Evolutionary conservation across 106 monocot genomes (phyloP), one percentile per base, ranked within the genome.

Genomic region (Agapanthus africanus): DNA sequence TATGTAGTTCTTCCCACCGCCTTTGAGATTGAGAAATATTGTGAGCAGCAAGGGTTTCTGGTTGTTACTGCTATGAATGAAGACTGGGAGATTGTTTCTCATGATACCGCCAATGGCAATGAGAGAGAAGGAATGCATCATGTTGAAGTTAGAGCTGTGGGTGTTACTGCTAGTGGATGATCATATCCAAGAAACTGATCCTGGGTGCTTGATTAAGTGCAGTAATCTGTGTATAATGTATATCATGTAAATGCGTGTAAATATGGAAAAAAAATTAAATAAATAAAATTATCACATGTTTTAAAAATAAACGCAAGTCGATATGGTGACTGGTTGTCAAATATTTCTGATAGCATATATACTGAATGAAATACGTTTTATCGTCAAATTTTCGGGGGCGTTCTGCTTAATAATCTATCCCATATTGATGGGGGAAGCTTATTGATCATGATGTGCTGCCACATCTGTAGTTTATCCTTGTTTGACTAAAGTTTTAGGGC

Each of bases 1-100:
- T 92, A 92, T 71, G 97, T 92, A 3, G 86, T 99, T 37, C 82
- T 99, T 9, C 97, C 97, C 42, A 89, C 86, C 11, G 70, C 78
- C 54, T 89, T 82, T 31, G 95, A 97, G 70, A 37, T 80, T 9
- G 73, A 75, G 13, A 70, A 32, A 49, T 59, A 81, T 46, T 18
- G 37, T 6, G 66, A 76, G 15, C 16, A 47, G 23, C 33, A 87
- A 68, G 59, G 30, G 27, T 61, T 65, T 70, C 50, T 71, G 56
- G 69, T 69, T 18, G 66, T 75, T 10, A 34, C 60, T 4, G 46
- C 80, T 23, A 3, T 83, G 22, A 83, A 71, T 67, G 83, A 87
- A 39, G 87, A 83, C 8, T 87, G 87, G 87, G 77, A 87, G 68
- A 69, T 87, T 54, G 66, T 87, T 47, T 74, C 73, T 32, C 44